A percentile compares a stretch with the other conserved stretches of the same genome.
phyloP scores from a whole-genome alignment of 768 basidiomycete genomes.

The Clavulina sp. region DNA sequence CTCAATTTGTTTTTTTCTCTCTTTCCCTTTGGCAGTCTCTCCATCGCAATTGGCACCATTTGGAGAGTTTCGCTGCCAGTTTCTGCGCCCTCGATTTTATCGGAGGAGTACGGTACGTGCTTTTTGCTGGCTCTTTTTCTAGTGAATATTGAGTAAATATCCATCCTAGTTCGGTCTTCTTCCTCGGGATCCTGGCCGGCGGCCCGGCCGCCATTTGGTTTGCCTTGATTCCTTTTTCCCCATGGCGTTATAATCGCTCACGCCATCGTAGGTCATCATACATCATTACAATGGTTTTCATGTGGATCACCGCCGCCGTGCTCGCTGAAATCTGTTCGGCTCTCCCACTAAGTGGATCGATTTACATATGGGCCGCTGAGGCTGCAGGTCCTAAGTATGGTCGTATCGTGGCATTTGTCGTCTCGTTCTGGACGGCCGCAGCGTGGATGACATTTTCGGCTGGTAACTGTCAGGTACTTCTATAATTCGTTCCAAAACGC shows the following conservation, averaged over 20 bases:
- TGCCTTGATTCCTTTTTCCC: neutral
- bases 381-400: conserved; percentile 79
- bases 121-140: conserved; percentile 6
- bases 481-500: neutral
- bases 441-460: conserved; percentile 96
- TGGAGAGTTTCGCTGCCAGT: conserved; percentile 77
- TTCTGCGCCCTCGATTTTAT: conserved; percentile 86
- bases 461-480: conserved; percentile 62
- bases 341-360: conserved; percentile 71
- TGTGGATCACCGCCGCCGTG: conserved; percentile 74
- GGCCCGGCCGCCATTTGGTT: conserved; percentile 80
- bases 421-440: conserved; percentile 86
- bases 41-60: conserved; percentile 66
- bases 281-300: conserved; percentile 64
- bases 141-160: neutral
- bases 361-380: conserved; percentile 90
- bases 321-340: conserved; percentile 86
- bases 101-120: conserved; percentile 54
- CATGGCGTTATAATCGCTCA: neutral
- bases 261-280: conserved; percentile 53
- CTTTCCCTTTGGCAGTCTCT: conserved; percentile 37
- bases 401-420: conserved; percentile 73
- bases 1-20: neutral
- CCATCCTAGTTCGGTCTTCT: conserved; percentile 44
- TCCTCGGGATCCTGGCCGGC: conserved; percentile 67